Evolutionary conservation across 1,284 basidiomycete genomes (phyloP).

Genomic region (Lignosus rhinocerotis): DNA sequence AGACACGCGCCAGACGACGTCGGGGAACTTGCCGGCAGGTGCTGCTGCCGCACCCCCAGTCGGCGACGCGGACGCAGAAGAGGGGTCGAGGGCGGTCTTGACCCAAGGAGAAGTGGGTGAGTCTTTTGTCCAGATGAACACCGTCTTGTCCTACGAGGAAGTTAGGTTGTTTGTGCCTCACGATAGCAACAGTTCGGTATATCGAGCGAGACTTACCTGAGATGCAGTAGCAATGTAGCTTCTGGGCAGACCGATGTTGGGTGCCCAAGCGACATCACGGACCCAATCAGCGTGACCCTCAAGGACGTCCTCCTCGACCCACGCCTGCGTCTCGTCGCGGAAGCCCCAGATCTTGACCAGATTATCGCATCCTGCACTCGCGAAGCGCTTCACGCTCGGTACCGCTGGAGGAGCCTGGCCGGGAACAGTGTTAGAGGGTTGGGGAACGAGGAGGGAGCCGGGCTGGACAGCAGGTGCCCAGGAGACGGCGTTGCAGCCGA

Average conservation of each 20-base stretch:
- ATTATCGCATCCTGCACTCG: slow-evolving; percentile 95
- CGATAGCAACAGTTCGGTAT: background rate
- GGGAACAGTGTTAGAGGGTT: slow-evolving; percentile 40
- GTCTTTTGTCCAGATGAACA: slow-evolving; percentile 94
- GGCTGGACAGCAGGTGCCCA: slow-evolving; percentile 95
- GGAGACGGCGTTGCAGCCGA: slow-evolving; percentile 96
- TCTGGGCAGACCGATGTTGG: slow-evolving; percentile 92
- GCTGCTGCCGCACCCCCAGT: slow-evolving; percentile 38
- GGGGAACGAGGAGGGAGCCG: slow-evolving; percentile 76
- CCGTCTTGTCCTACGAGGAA: slow-evolving; percentile 74
- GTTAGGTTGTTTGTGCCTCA: background rate
- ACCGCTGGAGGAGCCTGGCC: slow-evolving; percentile 43
- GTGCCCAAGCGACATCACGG: slow-evolving; percentile 96
- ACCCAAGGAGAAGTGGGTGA: slow-evolving; percentile 80
- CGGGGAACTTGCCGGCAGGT: slow-evolving; percentile 80
- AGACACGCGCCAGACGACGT: slow-evolving; percentile 96
- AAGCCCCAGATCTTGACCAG: slow-evolving; percentile 95
- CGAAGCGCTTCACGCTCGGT: slow-evolving; percentile 79
- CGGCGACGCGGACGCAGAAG: slow-evolving; percentile 51
- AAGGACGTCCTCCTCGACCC: slow-evolving; percentile 87
- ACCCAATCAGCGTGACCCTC: slow-evolving; percentile 98
- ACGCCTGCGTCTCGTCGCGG: slow-evolving; percentile 75
- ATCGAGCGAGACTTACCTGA: slow-evolving; percentile 53
- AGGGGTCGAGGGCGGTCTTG: slow-evolving; percentile 84
- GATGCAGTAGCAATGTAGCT: slow-evolving; percentile 96